Evolutionary conservation across 2,329 filamentous ascomycete genomes (phyloP).

Genomic region (Aspergillus japonicus): DNA sequence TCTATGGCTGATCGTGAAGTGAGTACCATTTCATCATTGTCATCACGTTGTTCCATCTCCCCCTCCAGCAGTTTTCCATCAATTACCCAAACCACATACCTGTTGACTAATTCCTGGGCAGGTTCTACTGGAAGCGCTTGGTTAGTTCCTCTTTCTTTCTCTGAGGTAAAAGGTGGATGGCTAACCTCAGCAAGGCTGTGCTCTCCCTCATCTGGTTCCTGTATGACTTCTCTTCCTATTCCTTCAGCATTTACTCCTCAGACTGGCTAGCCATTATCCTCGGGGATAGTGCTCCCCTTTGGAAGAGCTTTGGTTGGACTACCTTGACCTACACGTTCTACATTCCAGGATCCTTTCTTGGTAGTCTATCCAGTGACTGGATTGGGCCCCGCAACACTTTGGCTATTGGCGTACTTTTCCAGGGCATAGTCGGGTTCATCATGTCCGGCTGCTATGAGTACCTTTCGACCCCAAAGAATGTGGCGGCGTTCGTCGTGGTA

Average conservation of each 20-base stretch:
- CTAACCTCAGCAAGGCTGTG: slow-evolving; percentile 41
- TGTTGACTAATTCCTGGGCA: slow-evolving; percentile 20
- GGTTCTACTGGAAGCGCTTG: slow-evolving; percentile 74
- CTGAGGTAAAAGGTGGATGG: not conserved
- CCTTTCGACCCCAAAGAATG: slow-evolving; percentile 64
- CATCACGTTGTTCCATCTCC: not conserved
- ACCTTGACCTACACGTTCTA: slow-evolving; percentile 87
- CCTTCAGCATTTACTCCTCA: slow-evolving; percentile 81
- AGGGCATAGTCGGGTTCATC: slow-evolving; percentile 80
- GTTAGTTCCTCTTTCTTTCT: slow-evolving; percentile 21
- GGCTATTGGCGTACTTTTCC: slow-evolving; percentile 66
- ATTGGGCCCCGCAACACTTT: slow-evolving; percentile 76
- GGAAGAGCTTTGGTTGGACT: slow-evolving; percentile 83
- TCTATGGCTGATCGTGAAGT: slow-evolving; percentile 47
- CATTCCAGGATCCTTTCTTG: slow-evolving; percentile 75
- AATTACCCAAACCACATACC: not conserved
- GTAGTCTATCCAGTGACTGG: slow-evolving; percentile 73
- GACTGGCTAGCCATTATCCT: slow-evolving; percentile 61
- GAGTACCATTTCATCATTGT: slow-evolving; percentile 20
- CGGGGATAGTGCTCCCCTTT: slow-evolving; percentile 60
- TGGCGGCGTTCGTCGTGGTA: slow-evolving; percentile 74
- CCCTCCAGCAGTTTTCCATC: not conserved
- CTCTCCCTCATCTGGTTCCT: slow-evolving; percentile 82
- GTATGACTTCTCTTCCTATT: slow-evolving; percentile 82
- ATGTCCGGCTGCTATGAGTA: slow-evolving; percentile 77